A percentile compares a stretch with the other conserved stretches of the same genome.
phyloP scores from a whole-genome alignment of 768 basidiomycete genomes.

The Termitomyces sp. region DNA sequence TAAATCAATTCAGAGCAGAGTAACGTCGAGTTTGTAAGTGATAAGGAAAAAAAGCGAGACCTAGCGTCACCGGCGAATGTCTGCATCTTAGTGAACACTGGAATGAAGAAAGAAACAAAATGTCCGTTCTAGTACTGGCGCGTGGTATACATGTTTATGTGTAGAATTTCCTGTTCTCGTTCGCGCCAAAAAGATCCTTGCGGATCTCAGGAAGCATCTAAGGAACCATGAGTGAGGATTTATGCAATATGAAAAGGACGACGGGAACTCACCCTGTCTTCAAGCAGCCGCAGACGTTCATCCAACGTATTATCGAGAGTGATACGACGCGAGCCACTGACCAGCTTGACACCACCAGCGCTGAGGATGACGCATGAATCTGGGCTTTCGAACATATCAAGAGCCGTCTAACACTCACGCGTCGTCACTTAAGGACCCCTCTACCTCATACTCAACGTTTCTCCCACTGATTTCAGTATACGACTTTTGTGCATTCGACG shows the following conservation, averaged over 20 bases:
- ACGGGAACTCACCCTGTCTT: conserved; percentile 71
- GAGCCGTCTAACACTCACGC: conserved; percentile 40
- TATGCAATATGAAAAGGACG: not conserved
- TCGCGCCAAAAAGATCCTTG: conserved; percentile 81
- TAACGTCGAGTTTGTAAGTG: not conserved
- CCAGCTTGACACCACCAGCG: conserved; percentile 81
- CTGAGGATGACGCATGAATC: conserved; percentile 30
- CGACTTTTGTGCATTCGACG: conserved; percentile 51
- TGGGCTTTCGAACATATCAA: not conserved
- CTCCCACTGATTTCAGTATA: conserved; percentile 81
- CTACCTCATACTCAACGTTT: conserved; percentile 51
- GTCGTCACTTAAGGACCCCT: conserved; percentile 60
- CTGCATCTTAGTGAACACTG: not conserved
- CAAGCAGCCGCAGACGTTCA: conserved; percentile 81
- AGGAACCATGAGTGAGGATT: not conserved
- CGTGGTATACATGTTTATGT: conserved; percentile 34
- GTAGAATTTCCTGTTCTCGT: conserved; percentile 91
- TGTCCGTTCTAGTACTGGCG: conserved; percentile 5
- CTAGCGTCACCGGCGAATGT: not conserved
- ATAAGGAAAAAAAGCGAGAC: not conserved
- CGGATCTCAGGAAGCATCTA: conserved; percentile 97
- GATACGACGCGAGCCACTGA: conserved; percentile 70
- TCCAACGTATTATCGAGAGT: conserved; percentile 93
- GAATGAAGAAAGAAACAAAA: not conserved
- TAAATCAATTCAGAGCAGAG: no score